Evolutionary conservation across 2,329 filamentous ascomycete species (phyloP).

Genomic region (Fusarium stilboides): DNA sequence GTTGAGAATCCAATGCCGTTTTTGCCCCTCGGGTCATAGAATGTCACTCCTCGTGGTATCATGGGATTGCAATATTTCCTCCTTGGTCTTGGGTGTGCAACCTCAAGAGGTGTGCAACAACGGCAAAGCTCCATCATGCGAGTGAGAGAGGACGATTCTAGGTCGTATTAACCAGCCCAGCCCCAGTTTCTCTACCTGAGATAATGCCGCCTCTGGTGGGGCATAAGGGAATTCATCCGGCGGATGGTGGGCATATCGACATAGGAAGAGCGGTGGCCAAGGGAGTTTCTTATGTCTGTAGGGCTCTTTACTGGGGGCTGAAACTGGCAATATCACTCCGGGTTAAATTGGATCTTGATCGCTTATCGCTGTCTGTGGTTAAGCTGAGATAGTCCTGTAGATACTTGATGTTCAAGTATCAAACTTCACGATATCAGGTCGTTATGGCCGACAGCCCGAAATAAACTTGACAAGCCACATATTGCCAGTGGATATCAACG

Average conservation of each 20-base stretch:
- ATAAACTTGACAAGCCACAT: neutral
- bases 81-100: constrained; percentile 16
- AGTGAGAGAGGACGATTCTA: constrained; percentile 15
- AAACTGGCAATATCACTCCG: neutral
- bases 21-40: constrained; percentile 9
- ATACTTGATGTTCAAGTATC: neutral
- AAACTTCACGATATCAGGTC: neutral
- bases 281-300: constrained; percentile 7
- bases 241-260: constrained; percentile 34
- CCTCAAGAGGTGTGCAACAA: constrained; percentile 21
- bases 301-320: neutral
- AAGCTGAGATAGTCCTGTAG: neutral
- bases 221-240: constrained; percentile 48
- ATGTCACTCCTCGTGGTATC: constrained; percentile 33
- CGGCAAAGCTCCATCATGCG: constrained; percentile 35
- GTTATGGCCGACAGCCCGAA: constrained; percentile 10
- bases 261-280: constrained; percentile 22
- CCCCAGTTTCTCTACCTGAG: constrained; percentile 18
- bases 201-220: constrained; percentile 47
- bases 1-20: constrained; percentile 5
- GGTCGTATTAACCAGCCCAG: constrained; percentile 9
- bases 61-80: constrained; percentile 30
- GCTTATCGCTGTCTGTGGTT: constrained; percentile 26
- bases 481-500: neutral
- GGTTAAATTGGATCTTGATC: constrained; percentile 28